Evolutionary conservation across 768 basidiomycete species (phyloP).

Genomic region (Mycena capillaripes): DNA sequence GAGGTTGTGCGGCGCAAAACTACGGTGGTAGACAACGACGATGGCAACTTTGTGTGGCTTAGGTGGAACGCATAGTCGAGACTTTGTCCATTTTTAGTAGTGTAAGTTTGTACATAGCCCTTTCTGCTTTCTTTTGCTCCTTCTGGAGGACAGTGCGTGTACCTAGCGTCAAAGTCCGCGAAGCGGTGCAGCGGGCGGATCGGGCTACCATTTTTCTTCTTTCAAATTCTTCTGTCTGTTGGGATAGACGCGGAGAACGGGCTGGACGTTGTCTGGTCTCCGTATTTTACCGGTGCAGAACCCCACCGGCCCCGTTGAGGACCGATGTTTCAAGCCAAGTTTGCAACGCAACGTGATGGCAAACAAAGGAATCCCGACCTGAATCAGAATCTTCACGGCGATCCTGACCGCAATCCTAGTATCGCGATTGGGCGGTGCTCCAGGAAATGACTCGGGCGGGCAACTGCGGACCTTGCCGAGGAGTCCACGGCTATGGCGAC

Average conservation of each 20-base stretch:
- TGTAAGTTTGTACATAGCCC: conserved; percentile 1
- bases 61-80: conserved; percentile 65
- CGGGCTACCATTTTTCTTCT: not conserved
- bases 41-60: conserved; percentile 73
- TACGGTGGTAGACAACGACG: conserved; percentile 67
- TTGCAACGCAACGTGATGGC: conserved; percentile 11
- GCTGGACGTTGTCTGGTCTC: not conserved
- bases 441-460: conserved; percentile 17
- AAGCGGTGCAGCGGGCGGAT: conserved; percentile 23
- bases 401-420: conserved; percentile 17
- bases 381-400: not conserved
- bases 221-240: too few species aligned
- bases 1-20: conserved; percentile 84
- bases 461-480: conserved; percentile 21
- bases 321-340: conserved; percentile 17
- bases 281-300: not conserved
- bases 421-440: not conserved
- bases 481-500: not conserved
- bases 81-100: not conserved
- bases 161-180: conserved; percentile 1
- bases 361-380: not conserved
- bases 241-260: not conserved
- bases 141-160: conserved; percentile 4
- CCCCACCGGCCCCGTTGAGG: not conserved
- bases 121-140: conserved; percentile 5